Conservation (phyloP, 202 grass and related monocot genomes). For the Setaria italica region DNA sequence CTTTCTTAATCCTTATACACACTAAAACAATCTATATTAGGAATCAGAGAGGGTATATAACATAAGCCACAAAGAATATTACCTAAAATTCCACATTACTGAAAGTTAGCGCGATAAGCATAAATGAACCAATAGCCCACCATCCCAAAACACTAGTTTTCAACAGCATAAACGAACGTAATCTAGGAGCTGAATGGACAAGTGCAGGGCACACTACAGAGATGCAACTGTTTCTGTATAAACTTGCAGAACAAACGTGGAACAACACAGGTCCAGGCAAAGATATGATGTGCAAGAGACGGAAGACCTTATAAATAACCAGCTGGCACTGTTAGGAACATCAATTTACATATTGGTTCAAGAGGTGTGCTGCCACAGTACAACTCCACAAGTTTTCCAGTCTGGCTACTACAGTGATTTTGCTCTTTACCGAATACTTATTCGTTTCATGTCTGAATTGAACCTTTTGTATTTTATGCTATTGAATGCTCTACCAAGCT, state of each 20-base stretch:
- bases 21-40: neutral
- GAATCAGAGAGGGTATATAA: neutral
- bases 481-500: neutral
- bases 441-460: neutral
- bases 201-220: neutral
- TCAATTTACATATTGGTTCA: conserved; percentile 13
- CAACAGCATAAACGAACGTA: neutral
- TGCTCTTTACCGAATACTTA: conserved; percentile 36
- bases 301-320: neutral
- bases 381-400: neutral
- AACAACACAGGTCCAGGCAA: conserved; percentile 8
- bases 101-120: neutral
- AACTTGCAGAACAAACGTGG: conserved; percentile 10
- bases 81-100: neutral
- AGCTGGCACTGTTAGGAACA: neutral
- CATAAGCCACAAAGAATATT: neutral
- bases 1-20: neutral
- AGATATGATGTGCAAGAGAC: neutral
- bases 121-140: neutral
- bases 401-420: neutral
- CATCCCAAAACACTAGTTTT: neutral
- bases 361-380: neutral
- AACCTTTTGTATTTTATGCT: conserved; percentile 24
- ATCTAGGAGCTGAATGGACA: neutral
- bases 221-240: neutral